Conservation (phyloP, 805 yeast genomes). For the Metschnikowia gelsemii region DNA sequence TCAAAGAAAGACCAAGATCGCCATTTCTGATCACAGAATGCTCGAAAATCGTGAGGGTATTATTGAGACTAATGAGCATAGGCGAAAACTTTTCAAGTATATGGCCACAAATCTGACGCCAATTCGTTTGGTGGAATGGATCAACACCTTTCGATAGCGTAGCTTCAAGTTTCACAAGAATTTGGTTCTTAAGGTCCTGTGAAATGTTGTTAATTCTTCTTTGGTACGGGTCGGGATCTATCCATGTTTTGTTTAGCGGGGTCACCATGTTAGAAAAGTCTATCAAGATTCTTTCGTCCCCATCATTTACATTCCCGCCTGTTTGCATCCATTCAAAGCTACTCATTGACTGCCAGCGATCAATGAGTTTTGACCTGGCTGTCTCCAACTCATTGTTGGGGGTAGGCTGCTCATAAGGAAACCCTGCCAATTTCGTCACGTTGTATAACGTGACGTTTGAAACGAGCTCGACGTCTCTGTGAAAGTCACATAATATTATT, state of each 20-base stretch:
- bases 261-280: constrained; percentile 56
- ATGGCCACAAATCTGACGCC: constrained; percentile 52
- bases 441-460: constrained; percentile 43
- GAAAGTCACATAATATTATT: constrained; percentile 58
- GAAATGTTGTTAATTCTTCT: constrained; percentile 41
- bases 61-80: constrained; percentile 41
- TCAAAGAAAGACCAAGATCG: constrained; percentile 3
- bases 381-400: constrained; percentile 7
- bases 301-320: constrained; percentile 47
- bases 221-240: constrained; percentile 49
- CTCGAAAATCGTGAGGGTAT: constrained; percentile 27
- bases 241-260: constrained; percentile 49
- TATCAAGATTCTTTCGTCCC: constrained; percentile 48
- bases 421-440: constrained; percentile 36
- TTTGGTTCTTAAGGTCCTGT: constrained; percentile 29
- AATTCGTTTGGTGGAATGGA: constrained; percentile 44
- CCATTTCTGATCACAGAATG: constrained; percentile 1
- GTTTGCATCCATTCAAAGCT: constrained; percentile 47
- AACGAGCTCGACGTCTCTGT: constrained; percentile 46
- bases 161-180: constrained; percentile 37
- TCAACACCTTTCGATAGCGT: constrained; percentile 23
- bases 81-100: constrained; percentile 57
- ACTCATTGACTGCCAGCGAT: constrained; percentile 28
- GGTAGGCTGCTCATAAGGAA: constrained; percentile 29
- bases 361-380: constrained; percentile 20